Percentiles rank a stretch among this genome's conserved stretches.
Conservation (phyloP, 1,284 basidiomycete genomes). For the Rhodotorula mucilaginosa region DNA sequence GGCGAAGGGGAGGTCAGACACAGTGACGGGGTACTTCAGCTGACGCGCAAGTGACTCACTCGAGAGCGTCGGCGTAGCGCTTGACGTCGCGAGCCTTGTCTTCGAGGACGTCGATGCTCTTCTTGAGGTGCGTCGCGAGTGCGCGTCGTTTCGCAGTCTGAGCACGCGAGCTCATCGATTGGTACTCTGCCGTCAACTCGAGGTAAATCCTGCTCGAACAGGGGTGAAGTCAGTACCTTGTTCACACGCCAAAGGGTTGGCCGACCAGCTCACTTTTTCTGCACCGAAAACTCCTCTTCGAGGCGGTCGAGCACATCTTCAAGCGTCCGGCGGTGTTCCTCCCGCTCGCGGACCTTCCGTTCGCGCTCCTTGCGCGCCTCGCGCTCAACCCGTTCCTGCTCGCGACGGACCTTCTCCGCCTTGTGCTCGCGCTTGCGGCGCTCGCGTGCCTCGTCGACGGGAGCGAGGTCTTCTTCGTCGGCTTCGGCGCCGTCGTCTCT, state of each 20-base stretch:
- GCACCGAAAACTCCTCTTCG: conserved; percentile 33
- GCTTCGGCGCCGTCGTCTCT: background rate
- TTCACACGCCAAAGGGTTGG: background rate
- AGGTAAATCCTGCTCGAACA: conserved; percentile 67
- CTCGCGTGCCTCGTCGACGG: conserved; percentile 1
- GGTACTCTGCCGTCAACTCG: conserved; percentile 85
- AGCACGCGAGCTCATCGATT: conserved; percentile 74
- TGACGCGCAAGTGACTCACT: background rate
- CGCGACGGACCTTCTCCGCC: background rate
- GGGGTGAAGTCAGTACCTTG: background rate
- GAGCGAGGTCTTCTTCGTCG: conserved; percentile 12
- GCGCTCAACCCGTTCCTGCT: conserved; percentile 1
- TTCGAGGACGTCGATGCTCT: conserved; percentile 84
- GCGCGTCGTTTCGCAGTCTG: conserved; percentile 70
- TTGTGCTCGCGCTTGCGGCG: conserved; percentile 1
- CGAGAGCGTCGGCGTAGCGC: conserved; percentile 28
- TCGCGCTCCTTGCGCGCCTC: background rate
- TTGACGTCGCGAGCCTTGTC: conserved; percentile 55
- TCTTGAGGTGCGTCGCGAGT: conserved; percentile 76
- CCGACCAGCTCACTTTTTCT: conserved; percentile 54
- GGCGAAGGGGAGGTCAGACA: background rate
- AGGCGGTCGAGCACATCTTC: conserved; percentile 21
- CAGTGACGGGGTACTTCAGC: too few species aligned
- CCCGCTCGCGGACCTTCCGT: conserved; percentile 4
- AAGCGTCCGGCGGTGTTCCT: conserved; percentile 17